Base-by-base conservation (phyloP, 2,329 filamentous ascomycete species). In the Neonectria magnoliae region DNA sequence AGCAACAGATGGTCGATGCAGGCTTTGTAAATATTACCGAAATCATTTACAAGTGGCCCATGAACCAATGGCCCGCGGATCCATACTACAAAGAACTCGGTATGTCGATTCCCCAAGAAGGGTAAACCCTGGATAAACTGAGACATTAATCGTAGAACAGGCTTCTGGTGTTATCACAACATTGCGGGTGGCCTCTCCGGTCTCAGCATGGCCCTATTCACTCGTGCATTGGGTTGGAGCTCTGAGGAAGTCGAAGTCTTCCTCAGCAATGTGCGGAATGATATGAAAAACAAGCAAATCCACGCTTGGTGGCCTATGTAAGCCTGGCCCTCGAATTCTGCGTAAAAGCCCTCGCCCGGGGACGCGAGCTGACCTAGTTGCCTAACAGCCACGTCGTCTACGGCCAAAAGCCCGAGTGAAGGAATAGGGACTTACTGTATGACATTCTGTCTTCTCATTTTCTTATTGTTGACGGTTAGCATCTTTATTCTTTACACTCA, bases 21-120 rank as follows among this genome's bases (percentile, higher is more conserved):
- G 87, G 87, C 1, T 89, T 89, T 66, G 76, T 80, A 48, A 81
- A 87, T 58, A 81, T 89, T 0, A 75, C 76, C 0, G 82, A 87
- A 70, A 75, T 80, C 2, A 70, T 83, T 6, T 84, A 79, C 69
- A 84, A 82, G 72, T 82, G 85, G 76, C 85, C 86, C 0, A 79
- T 79, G 36, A 85, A 83, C 68, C 73, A 78, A 11, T 88, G 86
- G 85, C 82, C 85, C 0, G 82, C 81, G 48, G 82, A 86, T 44
- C 78, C 79, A 6, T 81, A 81, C 27, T 79, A 84, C 54, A 88
- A 87, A 71, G 81, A 87, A 54, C 71, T 87, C 1, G 86, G 85
- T 78, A 68, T 22, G 70, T 53, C 10, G 0, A 10, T 4, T 11
- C 20, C 5, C 16, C 1, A 5, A 18, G 10, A 10, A 20, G 13